Evolutionary conservation across 441 rosid genomes (phyloP).

Genomic region (Populus trichocarpa): DNA sequence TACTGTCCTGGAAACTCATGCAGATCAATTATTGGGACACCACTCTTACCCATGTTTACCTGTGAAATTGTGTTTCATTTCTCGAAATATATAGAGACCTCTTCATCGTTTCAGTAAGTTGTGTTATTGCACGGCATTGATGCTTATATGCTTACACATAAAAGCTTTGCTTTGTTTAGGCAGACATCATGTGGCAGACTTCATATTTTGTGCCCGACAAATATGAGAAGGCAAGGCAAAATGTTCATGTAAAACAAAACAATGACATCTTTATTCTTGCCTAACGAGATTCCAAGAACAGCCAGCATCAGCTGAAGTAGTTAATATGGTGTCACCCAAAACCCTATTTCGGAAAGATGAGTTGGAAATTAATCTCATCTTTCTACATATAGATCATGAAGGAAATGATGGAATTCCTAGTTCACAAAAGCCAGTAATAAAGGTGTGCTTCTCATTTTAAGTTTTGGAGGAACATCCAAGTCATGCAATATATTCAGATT

Average conservation of each 20-base stretch:
- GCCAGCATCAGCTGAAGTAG: not conserved
- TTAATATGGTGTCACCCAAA: not conserved
- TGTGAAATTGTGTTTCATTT: not conserved
- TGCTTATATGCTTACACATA: not conserved
- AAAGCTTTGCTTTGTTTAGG: not conserved
- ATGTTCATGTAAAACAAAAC: not conserved
- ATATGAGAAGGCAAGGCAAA: not conserved
- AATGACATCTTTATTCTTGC: not conserved
- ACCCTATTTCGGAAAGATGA: not conserved
- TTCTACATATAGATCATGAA: not conserved
- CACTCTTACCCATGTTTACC: not conserved
- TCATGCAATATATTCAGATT: not conserved
- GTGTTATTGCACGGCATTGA: not conserved
- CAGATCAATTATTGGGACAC: slow-evolving; percentile 47
- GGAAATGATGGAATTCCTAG: not conserved
- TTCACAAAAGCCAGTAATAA: not conserved
- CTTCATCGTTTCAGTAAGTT: not conserved
- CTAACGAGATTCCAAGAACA: not conserved
- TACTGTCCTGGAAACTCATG: slow-evolving; percentile 33
- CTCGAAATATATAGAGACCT: not conserved
- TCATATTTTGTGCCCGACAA: not conserved
- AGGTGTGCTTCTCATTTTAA: not conserved
- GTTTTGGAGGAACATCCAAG: not conserved
- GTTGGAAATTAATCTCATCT: not conserved
- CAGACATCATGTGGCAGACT: not conserved